Base-by-base conservation (phyloP, 164 flowering plant species). In the Vitis rotundifolia region DNA sequence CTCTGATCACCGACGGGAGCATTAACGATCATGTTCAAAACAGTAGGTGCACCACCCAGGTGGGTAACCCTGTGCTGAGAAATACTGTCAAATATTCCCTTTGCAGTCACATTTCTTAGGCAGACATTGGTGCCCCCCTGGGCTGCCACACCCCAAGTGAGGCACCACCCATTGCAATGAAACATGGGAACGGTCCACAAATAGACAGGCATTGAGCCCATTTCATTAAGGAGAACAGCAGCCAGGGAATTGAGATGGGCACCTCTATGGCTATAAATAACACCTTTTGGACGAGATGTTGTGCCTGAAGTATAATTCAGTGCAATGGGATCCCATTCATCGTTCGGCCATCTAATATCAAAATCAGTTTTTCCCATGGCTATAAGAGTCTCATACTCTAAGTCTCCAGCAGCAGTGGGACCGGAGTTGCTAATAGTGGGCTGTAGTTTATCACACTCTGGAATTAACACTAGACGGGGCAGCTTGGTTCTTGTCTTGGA, bases 81-180 rank as follows among this genome's bases (percentile, higher is more conserved):
- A 50, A 88, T 85, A 29, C 61, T 70, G 4, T 84, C 86, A 63
- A 83, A 88, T 60, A 92, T 84, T 13, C 49, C 85, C 69, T 79
- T 80, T 9, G 91, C 81, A 0, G 83, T 49, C 53, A 89, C 78
- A 37, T 69, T 78, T 68, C 91, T 78, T 0, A 80, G 77, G 79
- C 93, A 92, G 51, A 92, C 52, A 65, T 88, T 90, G 12, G 90
- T 89, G 44, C 96, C 96, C 29, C 96, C 94, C 22, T 84, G 87
- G 50, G 91, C 92, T 12, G 96, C 92, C 51, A 90, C 73, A 14
- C 80, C 91, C 98, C 96, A 90, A 14, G 83, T 58, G 64, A 85
- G 76, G 67, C 91, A 88, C 98, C 98, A 92, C 0, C 96, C 98
- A 61, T 88, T 92, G 83, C 96, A 89, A 59, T 91, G 98, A 77